Evolutionary conservation across 2,329 filamentous ascomycete genomes (phyloP), one percentile per base, ranked within the genome.

Genomic region (Beauveria sp.): DNA sequence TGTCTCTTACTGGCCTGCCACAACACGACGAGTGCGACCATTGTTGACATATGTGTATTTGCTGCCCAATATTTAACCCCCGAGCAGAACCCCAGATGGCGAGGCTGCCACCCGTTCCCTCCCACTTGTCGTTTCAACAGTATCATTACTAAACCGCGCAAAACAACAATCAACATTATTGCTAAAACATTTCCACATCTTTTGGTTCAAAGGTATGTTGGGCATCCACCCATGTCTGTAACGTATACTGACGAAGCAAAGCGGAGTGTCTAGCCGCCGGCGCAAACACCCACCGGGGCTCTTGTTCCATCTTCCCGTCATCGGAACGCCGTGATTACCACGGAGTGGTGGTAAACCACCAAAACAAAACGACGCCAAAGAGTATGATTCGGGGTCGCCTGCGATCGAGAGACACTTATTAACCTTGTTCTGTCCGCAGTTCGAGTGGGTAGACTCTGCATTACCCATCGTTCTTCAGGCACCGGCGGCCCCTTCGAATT

Each of bases 31-130:
- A 52, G 56, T 59, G 56, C 24, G 56, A 59, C 56, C 47, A 26
- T 52, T 59, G 56, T 59, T 59, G 56, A 52, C 56, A 52, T 59
- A 48, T 59, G 37, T 59, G 28, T 50, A 59, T 59, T 59, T 34
- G 56, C 56, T 59, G 56, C 56, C 56, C 56, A 59, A 59, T 59
- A 59, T 59, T 59, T 59, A 59, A 59, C 40, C 56, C 56, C 56
- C 56, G 47, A 59, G 40, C 56, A 52, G 56, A 52, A 59, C 56
- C 40, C 56, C 56, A 24, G 56, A 59, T 59, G n/a, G 37, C 37
- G 56, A 52, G 46, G 44, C 46, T 50, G 30, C 43, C 44, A 40
- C 46, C 26, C 47, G n/a, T 44, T 59, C 56, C 47, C 24, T 40
- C 26, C 37, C 56, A 22, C 47, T 44, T 40, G n/a, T 52, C 18